Evolutionary conservation across 2,329 filamentous ascomycete genomes (phyloP).

Genomic region (Ascochyta viciae-villosae): DNA sequence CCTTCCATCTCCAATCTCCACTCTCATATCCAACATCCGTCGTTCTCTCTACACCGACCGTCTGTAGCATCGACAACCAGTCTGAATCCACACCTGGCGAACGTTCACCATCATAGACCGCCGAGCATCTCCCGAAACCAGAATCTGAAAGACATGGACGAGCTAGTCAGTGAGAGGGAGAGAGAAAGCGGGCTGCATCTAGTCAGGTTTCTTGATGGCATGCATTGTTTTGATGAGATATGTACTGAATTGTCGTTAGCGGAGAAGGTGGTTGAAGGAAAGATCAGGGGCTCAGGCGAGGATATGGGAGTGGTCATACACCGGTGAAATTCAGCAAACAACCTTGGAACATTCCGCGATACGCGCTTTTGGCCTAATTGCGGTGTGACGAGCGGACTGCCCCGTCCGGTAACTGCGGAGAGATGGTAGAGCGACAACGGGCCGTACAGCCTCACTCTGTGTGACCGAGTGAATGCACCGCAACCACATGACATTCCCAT

Average conservation of each 20-base stretch:
- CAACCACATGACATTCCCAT: conserved; percentile 3
- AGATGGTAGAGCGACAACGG: conserved; percentile 1
- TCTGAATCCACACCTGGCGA: conserved; percentile 11
- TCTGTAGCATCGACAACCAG: conserved; percentile 25
- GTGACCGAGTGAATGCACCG: conserved; percentile 3
- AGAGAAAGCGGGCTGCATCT: conserved; percentile 54
- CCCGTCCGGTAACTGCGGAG: background rate
- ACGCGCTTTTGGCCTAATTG: background rate
- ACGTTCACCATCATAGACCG: conserved; percentile 10
- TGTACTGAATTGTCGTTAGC: conserved; percentile 76
- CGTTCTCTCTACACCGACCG: conserved; percentile 29
- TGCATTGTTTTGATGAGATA: conserved; percentile 81
- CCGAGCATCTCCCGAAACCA: conserved; percentile 16
- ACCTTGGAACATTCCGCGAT: background rate
- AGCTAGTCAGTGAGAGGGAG: conserved; percentile 23
- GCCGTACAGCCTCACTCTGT: conserved; percentile 8
- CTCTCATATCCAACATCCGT: conserved; percentile 20
- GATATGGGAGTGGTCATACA: conserved; percentile 40
- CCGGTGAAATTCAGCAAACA: conserved; percentile 15
- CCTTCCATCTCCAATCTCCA: conserved; percentile 16
- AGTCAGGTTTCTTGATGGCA: conserved; percentile 74
- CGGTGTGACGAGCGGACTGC: background rate
- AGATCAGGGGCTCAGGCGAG: conserved; percentile 60
- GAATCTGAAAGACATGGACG: conserved; percentile 20
- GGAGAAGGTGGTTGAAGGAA: conserved; percentile 73